A percentile compares a stretch with the other conserved stretches of the same genome.
phyloP scores from a whole-genome alignment of 306 rosid species.

The Quercus mongolica region DNA sequence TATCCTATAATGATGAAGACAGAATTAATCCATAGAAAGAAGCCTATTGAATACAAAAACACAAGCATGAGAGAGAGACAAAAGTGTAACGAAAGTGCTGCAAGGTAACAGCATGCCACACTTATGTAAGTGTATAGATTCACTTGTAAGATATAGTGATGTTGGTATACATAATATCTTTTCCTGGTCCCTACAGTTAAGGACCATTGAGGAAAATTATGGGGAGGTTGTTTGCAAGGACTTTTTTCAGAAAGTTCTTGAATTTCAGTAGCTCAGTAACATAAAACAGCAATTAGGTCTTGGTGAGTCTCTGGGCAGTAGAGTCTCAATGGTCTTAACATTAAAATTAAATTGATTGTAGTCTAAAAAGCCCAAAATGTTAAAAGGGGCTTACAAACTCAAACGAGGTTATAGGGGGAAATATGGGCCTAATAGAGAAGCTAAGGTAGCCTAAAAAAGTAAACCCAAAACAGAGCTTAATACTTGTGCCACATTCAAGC shows the following conservation, averaged over 20 bases:
- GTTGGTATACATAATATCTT: neutral
- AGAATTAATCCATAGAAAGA: neutral
- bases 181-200: neutral
- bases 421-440: too few relatives aligned
- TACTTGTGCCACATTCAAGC: too few relatives aligned
- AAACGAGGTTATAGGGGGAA: too few relatives aligned
- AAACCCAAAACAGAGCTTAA: too few relatives aligned
- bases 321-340: too few relatives aligned
- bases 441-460: too few relatives aligned
- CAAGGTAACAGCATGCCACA: neutral
- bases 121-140: too few relatives aligned
- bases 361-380: too few relatives aligned
- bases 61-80: neutral
- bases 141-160: neutral
- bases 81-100: neutral
- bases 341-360: too few relatives aligned
- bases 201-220: neutral
- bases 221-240: neutral
- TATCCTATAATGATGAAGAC: slow-evolving; percentile 1
- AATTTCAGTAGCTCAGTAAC: neutral
- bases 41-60: neutral
- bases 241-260: neutral
- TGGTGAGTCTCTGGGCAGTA: neutral
- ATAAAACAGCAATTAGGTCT: neutral
- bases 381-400: too few relatives aligned